Conservation (phyloP, 179 eudicot species). For the Spergularia azorica region DNA sequence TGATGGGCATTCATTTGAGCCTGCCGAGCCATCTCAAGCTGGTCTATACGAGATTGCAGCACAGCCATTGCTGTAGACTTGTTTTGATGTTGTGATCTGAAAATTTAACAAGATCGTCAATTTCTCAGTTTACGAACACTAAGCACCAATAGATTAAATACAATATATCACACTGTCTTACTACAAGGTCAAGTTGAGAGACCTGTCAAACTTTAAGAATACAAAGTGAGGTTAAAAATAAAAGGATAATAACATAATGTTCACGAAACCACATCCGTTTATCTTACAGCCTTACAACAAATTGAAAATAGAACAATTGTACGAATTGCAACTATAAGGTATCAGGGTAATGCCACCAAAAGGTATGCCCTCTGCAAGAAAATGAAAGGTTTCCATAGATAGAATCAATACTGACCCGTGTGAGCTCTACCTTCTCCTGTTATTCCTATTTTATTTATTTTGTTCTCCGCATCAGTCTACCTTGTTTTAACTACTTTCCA, state of each 20-base stretch:
- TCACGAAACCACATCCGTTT: no score
- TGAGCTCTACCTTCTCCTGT: not conserved
- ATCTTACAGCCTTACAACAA: no score
- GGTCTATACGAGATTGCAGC: slow-evolving; percentile 93
- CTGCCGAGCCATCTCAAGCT: slow-evolving; percentile 94
- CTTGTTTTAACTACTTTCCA: not conserved
- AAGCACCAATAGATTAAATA: no score
- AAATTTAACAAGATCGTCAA: not conserved
- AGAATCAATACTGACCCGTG: not conserved
- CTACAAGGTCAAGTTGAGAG: no score
- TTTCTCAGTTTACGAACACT: no score
- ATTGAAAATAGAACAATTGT: not conserved
- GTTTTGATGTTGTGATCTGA: slow-evolving; percentile 94
- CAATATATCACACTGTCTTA: no score
- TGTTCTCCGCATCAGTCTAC: not conserved
- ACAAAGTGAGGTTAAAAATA: no score
- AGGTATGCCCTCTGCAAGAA: not conserved
- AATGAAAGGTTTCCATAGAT: no score
- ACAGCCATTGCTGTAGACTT: slow-evolving; percentile 96
- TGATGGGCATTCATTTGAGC: slow-evolving; percentile 92
- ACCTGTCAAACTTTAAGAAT: no score
- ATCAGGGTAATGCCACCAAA: not conserved
- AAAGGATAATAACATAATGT: no score
- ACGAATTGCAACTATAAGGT: not conserved
- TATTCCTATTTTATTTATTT: not conserved